These are phyloP conservation scores for Arthrobotrys megalospora DNA, from an alignment of 2,329 filamentous ascomycete genomes.

Conservation along the genomic window DNA sequence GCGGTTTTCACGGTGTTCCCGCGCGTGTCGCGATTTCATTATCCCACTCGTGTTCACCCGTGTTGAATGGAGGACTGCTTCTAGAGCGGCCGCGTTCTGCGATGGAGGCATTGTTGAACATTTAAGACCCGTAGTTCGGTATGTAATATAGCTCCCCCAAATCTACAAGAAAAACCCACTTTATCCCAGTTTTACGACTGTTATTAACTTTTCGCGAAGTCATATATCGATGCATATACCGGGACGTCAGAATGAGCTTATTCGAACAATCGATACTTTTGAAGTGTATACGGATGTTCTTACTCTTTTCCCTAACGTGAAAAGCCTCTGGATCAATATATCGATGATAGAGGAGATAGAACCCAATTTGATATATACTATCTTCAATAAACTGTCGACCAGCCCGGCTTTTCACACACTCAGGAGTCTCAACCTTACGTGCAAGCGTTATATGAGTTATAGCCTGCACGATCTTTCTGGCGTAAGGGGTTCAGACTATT, in stretches of 20 bases:
- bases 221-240: constrained; percentile 18
- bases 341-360: constrained; percentile 18
- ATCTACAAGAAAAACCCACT: too few relatives aligned
- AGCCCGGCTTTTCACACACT: constrained; percentile 15
- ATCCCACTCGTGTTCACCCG: constrained; percentile 4
- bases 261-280: not conserved
- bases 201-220: not conserved
- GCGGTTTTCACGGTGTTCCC: constrained; percentile 18
- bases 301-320: constrained; percentile 14
- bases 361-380: constrained; percentile 7
- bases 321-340: constrained; percentile 4
- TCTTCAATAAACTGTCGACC: constrained; percentile 18
- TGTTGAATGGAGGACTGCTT: constrained; percentile 5
- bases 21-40: constrained; percentile 4
- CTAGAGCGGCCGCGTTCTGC: not conserved
- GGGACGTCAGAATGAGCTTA: not conserved
- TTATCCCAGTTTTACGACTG: not conserved
- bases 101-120: constrained; percentile 3
- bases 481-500: not conserved
- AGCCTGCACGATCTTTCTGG: constrained; percentile 18
- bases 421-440: constrained; percentile 1
- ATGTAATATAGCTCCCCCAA: not conserved
- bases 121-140: constrained; percentile 11
- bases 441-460: not conserved
- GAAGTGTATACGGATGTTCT: constrained; percentile 4